Percentiles rank a stretch among this genome's conserved stretches.
phyloP scores from a whole-genome alignment of 768 basidiomycete genomes.

The Coprinellus micaceus region DNA sequence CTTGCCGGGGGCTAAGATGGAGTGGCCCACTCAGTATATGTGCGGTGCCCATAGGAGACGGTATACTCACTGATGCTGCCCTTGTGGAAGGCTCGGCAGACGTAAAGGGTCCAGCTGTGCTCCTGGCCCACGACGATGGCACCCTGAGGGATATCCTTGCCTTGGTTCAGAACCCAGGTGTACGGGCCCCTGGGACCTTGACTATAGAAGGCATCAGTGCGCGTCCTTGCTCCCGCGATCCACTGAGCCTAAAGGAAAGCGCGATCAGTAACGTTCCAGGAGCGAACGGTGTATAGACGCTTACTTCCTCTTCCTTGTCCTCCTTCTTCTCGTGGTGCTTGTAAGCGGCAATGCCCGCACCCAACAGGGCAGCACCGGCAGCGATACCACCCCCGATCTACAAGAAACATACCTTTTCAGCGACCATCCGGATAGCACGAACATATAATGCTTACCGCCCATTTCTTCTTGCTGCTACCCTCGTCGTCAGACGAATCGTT shows the following conservation, averaged over 20 bases:
- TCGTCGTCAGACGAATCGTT: slow-evolving; percentile 25
- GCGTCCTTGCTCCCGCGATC: slow-evolving; percentile 52
- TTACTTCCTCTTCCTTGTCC: slow-evolving; percentile 56
- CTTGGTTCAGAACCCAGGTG: slow-evolving; percentile 61
- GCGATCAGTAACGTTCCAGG: background rate
- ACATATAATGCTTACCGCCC: background rate
- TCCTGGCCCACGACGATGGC: slow-evolving; percentile 60
- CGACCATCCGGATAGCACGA: too few species aligned
- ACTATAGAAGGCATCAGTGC: slow-evolving; percentile 45
- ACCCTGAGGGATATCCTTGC: slow-evolving; percentile 53
- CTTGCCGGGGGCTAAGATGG: slow-evolving; percentile 71
- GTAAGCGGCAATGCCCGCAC: slow-evolving; percentile 47
- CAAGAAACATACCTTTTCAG: background rate
- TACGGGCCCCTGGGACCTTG: slow-evolving; percentile 44
- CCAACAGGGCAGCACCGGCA: slow-evolving; percentile 50
- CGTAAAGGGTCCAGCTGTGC: slow-evolving; percentile 48
- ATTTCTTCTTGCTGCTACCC: slow-evolving; percentile 29
- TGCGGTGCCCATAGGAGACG: slow-evolving; percentile 2
- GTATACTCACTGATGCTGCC: slow-evolving; percentile 51
- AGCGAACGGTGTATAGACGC: slow-evolving; percentile 1
- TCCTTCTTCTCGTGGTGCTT: slow-evolving; percentile 54
- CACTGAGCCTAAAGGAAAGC: slow-evolving; percentile 40
- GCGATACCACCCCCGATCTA: slow-evolving; percentile 65
- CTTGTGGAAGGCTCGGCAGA: slow-evolving; percentile 57
- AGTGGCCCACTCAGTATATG: slow-evolving; percentile 3